Evolutionary conservation across 2,329 filamentous ascomycete species (phyloP), one percentile per base, ranked within the genome.

Genomic region (Fusarium sp.): DNA sequence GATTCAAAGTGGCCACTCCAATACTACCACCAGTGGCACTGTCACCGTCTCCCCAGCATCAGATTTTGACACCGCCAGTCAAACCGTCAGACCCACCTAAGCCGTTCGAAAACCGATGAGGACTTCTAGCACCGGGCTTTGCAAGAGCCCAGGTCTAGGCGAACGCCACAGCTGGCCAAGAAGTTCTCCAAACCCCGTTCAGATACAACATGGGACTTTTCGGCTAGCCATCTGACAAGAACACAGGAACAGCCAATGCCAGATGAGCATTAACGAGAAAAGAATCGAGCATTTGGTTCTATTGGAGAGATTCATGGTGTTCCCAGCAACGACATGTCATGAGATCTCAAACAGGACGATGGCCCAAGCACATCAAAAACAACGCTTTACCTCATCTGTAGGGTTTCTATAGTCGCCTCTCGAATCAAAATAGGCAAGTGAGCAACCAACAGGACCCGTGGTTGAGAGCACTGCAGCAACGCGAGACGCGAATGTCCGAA

Each of bases 1-100:
- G 67, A n/a, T 75, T 74, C 52, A 76, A 74, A 7, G 69, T 77
- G 19, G 75, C 80, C 15, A 79, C 84, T 1, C 71, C 72, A 46
- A 82, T 89, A 23, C 78, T 90, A 4, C 88, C 88, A 7, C 88
- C 88, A 0, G 76, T 84, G 3, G 82, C 86, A 40, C 75, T 91
- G 47, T 85, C 87, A 11, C 89, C 89, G 1, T 87, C 84, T 41
- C 83, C 85, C 3, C 83, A 82, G 15, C 81, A 84, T 57, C 84
- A 86, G 67, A 87, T 88, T 58, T 75, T 88, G 50, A 87, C 85
- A 17, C 88, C 89, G 23, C 89, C 3, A 81, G 87, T 68, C 89
- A 91, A 79, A 80, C 82, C 73, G 35, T 69, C 71, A 23, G 68
- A 71, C 39, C 72, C 65, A 51, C 59, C 51, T 37, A 73, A 59